Percentiles rank a stretch among this genome's conserved stretches.
phyloP scores from a whole-genome alignment of 441 rosid genomes.

The Kokia cookei region DNA sequence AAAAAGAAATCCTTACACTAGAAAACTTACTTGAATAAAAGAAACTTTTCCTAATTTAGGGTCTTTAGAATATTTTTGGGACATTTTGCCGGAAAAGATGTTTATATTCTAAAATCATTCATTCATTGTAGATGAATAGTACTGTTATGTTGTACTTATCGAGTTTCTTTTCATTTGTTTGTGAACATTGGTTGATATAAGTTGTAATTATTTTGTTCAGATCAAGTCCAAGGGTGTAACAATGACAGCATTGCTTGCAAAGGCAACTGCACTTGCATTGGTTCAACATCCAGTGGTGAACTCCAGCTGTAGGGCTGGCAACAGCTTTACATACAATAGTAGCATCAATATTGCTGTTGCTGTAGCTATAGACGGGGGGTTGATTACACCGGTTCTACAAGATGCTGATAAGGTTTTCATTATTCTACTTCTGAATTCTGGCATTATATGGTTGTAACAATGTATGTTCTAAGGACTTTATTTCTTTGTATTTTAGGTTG shows the following conservation, averaged over 20 bases:
- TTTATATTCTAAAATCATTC: background rate
- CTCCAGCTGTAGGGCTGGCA: conserved; percentile 84
- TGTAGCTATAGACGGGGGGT: conserved; percentile 38
- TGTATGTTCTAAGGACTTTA: background rate
- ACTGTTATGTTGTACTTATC: background rate
- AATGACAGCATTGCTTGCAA: conserved; percentile 58
- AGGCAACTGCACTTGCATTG: conserved; percentile 54
- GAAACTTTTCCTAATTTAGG: background rate
- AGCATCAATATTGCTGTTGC: background rate
- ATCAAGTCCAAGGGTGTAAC: conserved; percentile 92
- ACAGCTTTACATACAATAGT: conserved; percentile 48
- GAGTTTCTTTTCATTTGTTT: background rate
- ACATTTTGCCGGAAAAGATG: background rate
- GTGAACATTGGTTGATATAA: background rate
- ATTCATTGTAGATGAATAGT: background rate
- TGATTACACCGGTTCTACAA: conserved; percentile 92
- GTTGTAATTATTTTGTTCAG: conserved; percentile 32
- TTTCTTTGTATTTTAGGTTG: conserved; percentile 41
- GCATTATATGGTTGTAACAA: background rate
- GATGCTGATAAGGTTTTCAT: conserved; percentile 77
- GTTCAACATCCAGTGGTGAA: conserved; percentile 76
- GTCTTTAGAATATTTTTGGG: background rate
- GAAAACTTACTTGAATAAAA: background rate
- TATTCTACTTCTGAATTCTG: background rate
- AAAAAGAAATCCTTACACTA: background rate